Base-by-base conservation (phyloP, 306 rosid genomes). In the Trifolium pratense region DNA sequence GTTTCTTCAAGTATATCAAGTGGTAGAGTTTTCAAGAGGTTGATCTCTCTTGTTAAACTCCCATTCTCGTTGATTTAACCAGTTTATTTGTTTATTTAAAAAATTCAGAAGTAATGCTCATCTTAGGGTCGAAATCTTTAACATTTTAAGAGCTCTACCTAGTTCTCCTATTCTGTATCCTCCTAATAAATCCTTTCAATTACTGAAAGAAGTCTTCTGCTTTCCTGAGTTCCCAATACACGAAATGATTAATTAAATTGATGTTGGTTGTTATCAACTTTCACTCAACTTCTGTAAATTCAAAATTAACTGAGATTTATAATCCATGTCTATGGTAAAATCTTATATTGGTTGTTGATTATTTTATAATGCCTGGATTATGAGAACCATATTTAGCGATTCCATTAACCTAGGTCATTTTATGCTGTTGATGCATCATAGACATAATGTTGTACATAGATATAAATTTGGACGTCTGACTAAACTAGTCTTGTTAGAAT, bases 341-440 rank as follows among this genome's bases (percentile, higher is more conserved):
- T 64, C 10, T 73, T 14, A 74, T 39, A 4, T 49, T 58, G 15
- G 34, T 42, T 52, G 15, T 58, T 46, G 40, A 18, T 48, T 48
- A 16, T 6, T 48, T 48, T 48, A 48, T n/a, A 48, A 48, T 48
- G 10, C 55, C 9, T n/a, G 1, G 55, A 6, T 48, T 4, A 16
- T 16, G n/a, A n/a, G n/a, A 1, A 49, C 21, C 4, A 49, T 16
- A n/a, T 17, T 16, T 16, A 2, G 11, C 5, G 3, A 49, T 49
- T 16, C 56, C 4, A 49, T 49, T 16, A 49, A 49, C 23, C 23
- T 48, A 48, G 10, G 55, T 48, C 75, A 49, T 59, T 61, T 57
- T 72, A 78, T 73, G 70, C 17, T 57, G 74, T 20, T 45, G 40
- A 60, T 43, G 45, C 46, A 45, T 18, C 39, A 37, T 23, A 17